Conservation (phyloP, 306 rosid species). For the Styphnolobium japonicum region DNA sequence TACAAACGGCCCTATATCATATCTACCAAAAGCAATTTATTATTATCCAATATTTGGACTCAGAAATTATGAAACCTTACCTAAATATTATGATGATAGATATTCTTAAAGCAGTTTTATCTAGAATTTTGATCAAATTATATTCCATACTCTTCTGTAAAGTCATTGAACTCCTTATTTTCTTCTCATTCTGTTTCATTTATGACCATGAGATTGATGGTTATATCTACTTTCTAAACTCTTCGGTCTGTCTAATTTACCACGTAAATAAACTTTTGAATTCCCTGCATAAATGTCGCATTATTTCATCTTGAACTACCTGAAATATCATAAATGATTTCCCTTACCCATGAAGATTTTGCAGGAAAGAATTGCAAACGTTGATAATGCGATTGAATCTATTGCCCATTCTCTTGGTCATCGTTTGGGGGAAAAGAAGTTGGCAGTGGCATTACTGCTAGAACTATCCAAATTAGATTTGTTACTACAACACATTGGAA, state of each 20-base stretch:
- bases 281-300: not conserved
- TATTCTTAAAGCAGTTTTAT: not conserved
- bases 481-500: constrained; percentile 58
- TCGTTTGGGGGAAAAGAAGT: constrained; percentile 60
- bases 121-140: not conserved
- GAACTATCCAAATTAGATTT: constrained; percentile 57
- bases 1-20: no score
- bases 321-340: not conserved
- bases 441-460: constrained; percentile 73
- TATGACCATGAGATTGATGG: not conserved
- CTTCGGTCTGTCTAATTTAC: not conserved
- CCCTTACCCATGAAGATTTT: constrained; percentile 9
- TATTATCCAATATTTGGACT: not conserved
- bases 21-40: not conserved
- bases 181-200: not conserved
- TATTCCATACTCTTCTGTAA: not conserved
- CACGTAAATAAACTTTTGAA: not conserved
- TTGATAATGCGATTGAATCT: constrained; percentile 59
- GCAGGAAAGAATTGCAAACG: constrained; percentile 59
- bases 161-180: not conserved
- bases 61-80: not conserved
- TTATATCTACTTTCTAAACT: not conserved
- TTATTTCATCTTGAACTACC: not conserved
- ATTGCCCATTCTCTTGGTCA: constrained; percentile 81
- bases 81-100: not conserved